Evolutionary conservation across 1,139 yeast species (phyloP), one percentile per base, ranked within the genome.

Genomic region (Wickerhamomyces sp.): DNA sequence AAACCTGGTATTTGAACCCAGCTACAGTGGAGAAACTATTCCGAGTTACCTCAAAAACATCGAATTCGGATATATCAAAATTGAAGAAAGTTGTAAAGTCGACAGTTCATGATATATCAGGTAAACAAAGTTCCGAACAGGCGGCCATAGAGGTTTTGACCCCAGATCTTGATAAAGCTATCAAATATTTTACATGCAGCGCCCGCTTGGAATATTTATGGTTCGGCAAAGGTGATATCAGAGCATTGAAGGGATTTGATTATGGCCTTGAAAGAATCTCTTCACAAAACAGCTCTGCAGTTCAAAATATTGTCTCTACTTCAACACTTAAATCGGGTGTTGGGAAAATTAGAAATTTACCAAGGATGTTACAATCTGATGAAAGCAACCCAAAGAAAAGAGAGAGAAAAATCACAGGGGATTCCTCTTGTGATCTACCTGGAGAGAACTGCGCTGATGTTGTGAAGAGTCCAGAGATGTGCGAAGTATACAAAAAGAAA

Each of bases 81-180:
- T 61, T 82, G 36, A 77, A 78, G 26, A 77, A 72, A 49, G 84
- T 68, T 19, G 86, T 85, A 28, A 84, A 82, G 47, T 72, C 73
- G 19, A 81, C 89, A 0, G 86, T 85, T 31, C 86, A 81, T 51
- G 94, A 85, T 50, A 68, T 75, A 4, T 62, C 75, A 1, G 64
- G 66, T 21, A 59, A 56, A 37, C 52, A 55, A 10, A 53, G 58
- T 25, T 54, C 66, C 8, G 60, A 61, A 26, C 66, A 64, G 33
- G 45, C 57, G 12, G 61, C 73, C 2, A 58, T 62, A 19, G 76
- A 71, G 35, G 66, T 70, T n/a, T 66, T 75, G 38, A 72, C 80
- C 0, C 51, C 65, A 6, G 76, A 74, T 36, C 47, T 75, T 19
- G 78, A 70, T 23, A 59, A 62, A 24, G 51, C 73, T 19, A 59